Percentiles rank a stretch among this genome's conserved stretches.
Conservation (phyloP, 495 filamentous ascomycete genomes). For the Hamigera avellanea region DNA sequence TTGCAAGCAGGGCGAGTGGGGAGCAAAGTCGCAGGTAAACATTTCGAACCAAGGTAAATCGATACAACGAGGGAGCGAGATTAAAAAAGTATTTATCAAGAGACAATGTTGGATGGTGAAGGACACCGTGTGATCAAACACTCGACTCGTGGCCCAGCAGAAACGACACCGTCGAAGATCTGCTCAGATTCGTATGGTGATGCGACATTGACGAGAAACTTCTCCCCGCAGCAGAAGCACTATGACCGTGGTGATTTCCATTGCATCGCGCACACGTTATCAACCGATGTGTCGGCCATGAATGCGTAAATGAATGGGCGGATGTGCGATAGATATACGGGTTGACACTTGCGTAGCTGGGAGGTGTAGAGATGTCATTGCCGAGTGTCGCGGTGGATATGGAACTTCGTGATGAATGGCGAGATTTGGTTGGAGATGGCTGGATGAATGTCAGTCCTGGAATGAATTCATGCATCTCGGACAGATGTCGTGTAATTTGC, state of each 20-base stretch:
- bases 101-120: no score
- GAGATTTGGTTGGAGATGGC: neutral
- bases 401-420: neutral
- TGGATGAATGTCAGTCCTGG: neutral
- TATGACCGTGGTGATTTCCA: neutral
- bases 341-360: constrained; percentile 12
- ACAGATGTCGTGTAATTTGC: neutral
- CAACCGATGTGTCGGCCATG: constrained; percentile 8
- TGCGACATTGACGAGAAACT: constrained; percentile 38
- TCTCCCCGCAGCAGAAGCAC: neutral
- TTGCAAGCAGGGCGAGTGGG: no score
- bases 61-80: no score
- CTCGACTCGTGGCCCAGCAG: no score
- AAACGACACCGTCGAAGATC: constrained; percentile 48
- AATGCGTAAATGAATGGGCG: constrained; percentile 16
- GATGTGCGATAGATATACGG: constrained; percentile 8
- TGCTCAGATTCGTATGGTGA: constrained; percentile 38
- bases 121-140: no score
- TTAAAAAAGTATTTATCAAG: no score
- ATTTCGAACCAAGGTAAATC: no score
- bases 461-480: neutral
- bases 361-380: neutral
- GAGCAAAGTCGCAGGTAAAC: no score
- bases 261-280: constrained; percentile 11
- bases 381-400: neutral